These are phyloP conservation scores for Diddensiella caesifluorescens DNA, from an alignment of 805 yeast genomes.

Conservation along the genomic window DNA sequence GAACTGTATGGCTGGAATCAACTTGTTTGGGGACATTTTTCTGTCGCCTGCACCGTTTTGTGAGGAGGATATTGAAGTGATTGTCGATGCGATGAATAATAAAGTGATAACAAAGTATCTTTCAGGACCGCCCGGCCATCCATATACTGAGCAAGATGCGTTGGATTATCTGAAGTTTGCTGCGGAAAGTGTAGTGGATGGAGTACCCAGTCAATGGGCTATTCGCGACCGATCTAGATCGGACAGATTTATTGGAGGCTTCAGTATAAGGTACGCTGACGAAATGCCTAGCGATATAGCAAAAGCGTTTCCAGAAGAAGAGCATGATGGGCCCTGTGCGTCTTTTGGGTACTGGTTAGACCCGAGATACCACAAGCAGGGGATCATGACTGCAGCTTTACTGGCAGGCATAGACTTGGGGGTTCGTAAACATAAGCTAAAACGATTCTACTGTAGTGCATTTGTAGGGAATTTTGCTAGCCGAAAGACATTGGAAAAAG, in stretches of 20 bases:
- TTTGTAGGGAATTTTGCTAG: constrained; percentile 18
- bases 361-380: constrained; percentile 18
- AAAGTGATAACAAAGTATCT: constrained; percentile 12
- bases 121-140: constrained; percentile 13
- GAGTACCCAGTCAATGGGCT: constrained; percentile 8
- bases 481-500: constrained; percentile 17
- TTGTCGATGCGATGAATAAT: constrained; percentile 12
- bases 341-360: constrained; percentile 20
- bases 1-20: too few species aligned
- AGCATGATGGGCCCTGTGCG: constrained; percentile 8
- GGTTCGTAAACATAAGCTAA: constrained; percentile 2
- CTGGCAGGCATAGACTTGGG: constrained; percentile 13
- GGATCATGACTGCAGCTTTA: constrained; percentile 17
- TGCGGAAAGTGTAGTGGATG: background rate
- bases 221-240: constrained; percentile 14
- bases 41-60: constrained; percentile 8
- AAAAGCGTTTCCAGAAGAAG: background rate
- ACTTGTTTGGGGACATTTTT: too few species aligned
- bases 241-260: constrained; percentile 12
- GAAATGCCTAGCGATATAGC: background rate
- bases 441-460: constrained; percentile 11
- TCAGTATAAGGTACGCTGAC: constrained; percentile 12
- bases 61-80: constrained; percentile 7
- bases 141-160: constrained; percentile 17
- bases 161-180: constrained; percentile 7